Percentiles rank a stretch among this genome's conserved stretches.
phyloP scores from a whole-genome alignment of 306 rosid species.

The Cucurbita argyrosperma region DNA sequence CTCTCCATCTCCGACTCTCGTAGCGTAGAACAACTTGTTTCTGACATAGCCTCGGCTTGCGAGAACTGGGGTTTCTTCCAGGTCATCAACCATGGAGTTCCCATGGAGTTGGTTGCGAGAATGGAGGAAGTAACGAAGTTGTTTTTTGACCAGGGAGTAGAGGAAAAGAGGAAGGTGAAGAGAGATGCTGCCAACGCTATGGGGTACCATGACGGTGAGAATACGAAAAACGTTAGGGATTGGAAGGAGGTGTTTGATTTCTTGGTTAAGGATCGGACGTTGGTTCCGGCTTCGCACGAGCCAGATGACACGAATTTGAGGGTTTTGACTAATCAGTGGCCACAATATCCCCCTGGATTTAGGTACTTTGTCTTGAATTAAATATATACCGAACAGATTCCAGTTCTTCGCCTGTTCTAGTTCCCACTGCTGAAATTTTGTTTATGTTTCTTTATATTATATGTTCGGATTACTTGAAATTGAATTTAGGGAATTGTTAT shows the following conservation, averaged over 20 bases:
- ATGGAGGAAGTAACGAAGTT: conserved; percentile 26
- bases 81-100: conserved; percentile 58
- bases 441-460: not conserved
- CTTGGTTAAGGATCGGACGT: conserved; percentile 35
- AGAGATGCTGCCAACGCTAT: conserved; percentile 34
- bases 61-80: conserved; percentile 79
- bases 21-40: conserved; percentile 6
- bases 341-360: conserved; percentile 33
- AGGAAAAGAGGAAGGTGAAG: conserved; percentile 46
- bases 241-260: conserved; percentile 89
- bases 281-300: conserved; percentile 34
- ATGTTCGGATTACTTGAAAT: not conserved
- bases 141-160: conserved; percentile 24
- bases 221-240: conserved; percentile 68
- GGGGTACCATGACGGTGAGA: conserved; percentile 65
- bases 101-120: conserved; percentile 17
- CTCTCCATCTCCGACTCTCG: conserved; percentile 21
- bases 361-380: conserved; percentile 20
- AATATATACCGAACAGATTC: not conserved
- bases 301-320: conserved; percentile 24
- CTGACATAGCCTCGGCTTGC: conserved; percentile 48
- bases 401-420: not conserved
- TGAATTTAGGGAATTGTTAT: not conserved
- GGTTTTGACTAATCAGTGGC: conserved; percentile 61
- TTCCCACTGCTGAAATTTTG: not conserved